Evolutionary conservation across 2,329 filamentous ascomycete species (phyloP), one percentile per base, ranked within the genome.

Genomic region (Clathrospora elynae): DNA sequence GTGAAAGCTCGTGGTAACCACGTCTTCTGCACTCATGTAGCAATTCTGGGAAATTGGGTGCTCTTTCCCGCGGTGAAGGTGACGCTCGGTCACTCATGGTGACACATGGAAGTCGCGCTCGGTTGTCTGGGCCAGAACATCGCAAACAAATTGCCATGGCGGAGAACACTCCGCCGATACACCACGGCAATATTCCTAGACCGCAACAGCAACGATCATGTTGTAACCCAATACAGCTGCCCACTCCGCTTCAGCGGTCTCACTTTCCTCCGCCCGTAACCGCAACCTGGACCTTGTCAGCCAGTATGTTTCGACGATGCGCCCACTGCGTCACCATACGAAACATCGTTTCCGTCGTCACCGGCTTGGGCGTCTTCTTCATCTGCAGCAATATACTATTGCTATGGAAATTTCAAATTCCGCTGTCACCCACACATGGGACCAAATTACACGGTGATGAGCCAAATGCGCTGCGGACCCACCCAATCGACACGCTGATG

Each of bases 341-440:
- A 10, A 80, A 78, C 1, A 86, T 86, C 69, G 83, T 83, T 57
- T 88, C 81, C 20, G 25, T 26, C 7, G 12, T 35, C 1, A 13
- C 6, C 12, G 23, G n/a, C 77, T 89, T 91, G 59, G 81, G 82
- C 44, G 74, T 73, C 53, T 75, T 81, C 72, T 87, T 86, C 74
- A 87, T 84, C 61, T 78, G 76, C 53, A 81, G 78, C 1, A 72
- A 67, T 32, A 28, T 49, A 2, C 22, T 35, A 24, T 40, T 42
- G 35, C 34, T 59, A 3, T 57, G 49, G 53, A 12, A 38, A 5
- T 26, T 22, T 14, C 42, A 18, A 14, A 16, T 22, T 14, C 41
- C 46, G 10, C 30, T 19, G 6, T 30, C 17, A 16, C 22, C 23
- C 8, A 28, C 29, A 11, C 25, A 32, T 8, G 18, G 33, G 11